Percentiles rank a stretch among this genome's conserved stretches.
Conservation (phyloP, 257 asterid species). For the Petunia secreta region DNA sequence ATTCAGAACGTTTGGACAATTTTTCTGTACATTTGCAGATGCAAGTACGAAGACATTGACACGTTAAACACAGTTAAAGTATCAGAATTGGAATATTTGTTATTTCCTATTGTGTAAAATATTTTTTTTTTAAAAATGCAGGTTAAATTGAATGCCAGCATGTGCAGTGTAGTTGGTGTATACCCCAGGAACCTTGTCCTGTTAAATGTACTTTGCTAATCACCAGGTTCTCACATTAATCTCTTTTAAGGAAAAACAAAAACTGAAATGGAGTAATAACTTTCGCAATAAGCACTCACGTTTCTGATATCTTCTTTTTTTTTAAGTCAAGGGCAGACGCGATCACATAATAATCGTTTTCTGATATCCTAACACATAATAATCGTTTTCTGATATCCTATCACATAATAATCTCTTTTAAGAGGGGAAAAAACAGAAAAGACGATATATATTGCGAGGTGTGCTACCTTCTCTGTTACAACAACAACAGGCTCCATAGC, state of each 20-base stretch:
- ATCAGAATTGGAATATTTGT: not conserved
- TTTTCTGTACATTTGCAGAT: conserved; percentile 3
- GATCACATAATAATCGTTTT: too few relatives aligned
- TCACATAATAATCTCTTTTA: too few relatives aligned
- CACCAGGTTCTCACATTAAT: not conserved
- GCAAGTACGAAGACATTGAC: not conserved
- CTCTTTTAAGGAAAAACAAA: not conserved
- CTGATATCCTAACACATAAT: too few relatives aligned
- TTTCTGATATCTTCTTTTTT: too few relatives aligned
- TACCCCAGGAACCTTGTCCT: not conserved
- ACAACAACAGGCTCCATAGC: conserved; percentile 60
- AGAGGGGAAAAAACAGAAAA: not conserved
- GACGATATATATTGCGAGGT: not conserved
- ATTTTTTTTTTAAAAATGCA: too few relatives aligned
- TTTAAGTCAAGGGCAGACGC: too few relatives aligned
- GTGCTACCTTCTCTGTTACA: conserved; percentile 82
- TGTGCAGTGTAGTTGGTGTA: not conserved
- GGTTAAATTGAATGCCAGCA: not conserved
- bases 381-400: too few relatives aligned
- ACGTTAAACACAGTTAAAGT: not conserved
- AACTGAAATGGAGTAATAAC: too few relatives aligned
- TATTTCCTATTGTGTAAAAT: not conserved
- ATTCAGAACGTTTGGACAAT: not conserved
- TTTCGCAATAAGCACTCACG: too few relatives aligned
- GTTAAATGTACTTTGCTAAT: not conserved